These are phyloP conservation scores for Exobasidium cylindrosporum DNA, from an alignment of 1,284 basidiomycete genomes.

Conservation along the genomic window DNA sequence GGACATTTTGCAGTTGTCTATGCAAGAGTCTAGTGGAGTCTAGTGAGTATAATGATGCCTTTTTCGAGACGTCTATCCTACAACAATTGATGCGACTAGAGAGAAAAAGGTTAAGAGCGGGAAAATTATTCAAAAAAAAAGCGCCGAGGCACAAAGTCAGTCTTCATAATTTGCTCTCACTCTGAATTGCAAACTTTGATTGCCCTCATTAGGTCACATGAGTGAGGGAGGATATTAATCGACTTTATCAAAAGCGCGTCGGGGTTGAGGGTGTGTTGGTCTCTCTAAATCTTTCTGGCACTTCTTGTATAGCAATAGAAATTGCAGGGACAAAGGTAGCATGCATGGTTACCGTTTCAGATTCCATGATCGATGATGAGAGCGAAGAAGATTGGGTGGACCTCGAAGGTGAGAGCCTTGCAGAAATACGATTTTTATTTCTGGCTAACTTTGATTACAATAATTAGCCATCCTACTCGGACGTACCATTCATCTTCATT, in stretches of 20 bases:
- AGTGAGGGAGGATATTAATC: not conserved
- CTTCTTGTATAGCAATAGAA: too few species aligned
- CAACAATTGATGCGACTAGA: too few species aligned
- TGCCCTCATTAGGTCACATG: not conserved
- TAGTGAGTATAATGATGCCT: too few species aligned
- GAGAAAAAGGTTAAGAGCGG: too few species aligned
- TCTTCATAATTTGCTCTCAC: not conserved
- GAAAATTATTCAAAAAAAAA: too few species aligned
- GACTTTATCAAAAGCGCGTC: too few species aligned
- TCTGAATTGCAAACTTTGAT: not conserved
- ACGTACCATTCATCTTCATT: slow-evolving; percentile 8
- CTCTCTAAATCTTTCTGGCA: too few species aligned
- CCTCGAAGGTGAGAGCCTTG: not conserved
- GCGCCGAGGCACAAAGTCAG: not conserved
- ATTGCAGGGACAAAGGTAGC: too few species aligned
- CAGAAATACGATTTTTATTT: not conserved
- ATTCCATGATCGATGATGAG: not conserved
- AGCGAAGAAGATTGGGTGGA: not conserved
- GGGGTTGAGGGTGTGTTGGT: too few species aligned
- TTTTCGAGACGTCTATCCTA: too few species aligned
- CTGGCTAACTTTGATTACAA: not conserved
- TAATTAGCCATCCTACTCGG: not conserved
- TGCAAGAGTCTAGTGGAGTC: too few species aligned
- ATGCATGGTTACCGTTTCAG: not conserved
- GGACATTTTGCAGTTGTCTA: not conserved